A percentile compares a stretch with the other conserved stretches of the same genome.
These are phyloP conservation scores for Penicillium odoratum DNA, from an alignment of 495 filamentous ascomycete species.

Conservation along the genomic window DNA sequence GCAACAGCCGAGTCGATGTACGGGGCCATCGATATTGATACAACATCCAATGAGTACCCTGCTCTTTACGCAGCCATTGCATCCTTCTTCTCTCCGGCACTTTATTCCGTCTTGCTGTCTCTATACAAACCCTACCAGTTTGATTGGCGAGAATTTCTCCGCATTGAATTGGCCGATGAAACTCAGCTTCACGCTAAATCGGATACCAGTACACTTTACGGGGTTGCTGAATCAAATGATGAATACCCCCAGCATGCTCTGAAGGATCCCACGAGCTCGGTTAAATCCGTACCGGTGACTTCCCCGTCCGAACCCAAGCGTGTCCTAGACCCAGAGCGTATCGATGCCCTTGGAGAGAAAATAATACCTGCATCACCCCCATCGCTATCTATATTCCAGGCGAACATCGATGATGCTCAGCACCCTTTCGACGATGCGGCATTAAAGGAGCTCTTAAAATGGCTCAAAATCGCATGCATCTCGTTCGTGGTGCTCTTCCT, in stretches of 20 bases:
- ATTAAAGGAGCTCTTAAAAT: slow-evolving; percentile 32
- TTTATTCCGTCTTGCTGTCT: slow-evolving; percentile 45
- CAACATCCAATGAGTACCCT: slow-evolving; percentile 33
- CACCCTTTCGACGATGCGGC: slow-evolving; percentile 39
- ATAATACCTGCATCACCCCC: not conserved
- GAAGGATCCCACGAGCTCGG: not conserved
- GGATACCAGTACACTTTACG: slow-evolving; percentile 16
- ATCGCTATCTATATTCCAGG: not conserved
- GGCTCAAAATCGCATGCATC: slow-evolving; percentile 40
- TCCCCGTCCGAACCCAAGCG: not conserved
- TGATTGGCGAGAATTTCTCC: slow-evolving; percentile 51
- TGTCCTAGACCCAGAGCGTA: slow-evolving; percentile 15
- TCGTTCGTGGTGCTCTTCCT: slow-evolving; percentile 41
- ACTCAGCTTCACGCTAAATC: slow-evolving; percentile 20
- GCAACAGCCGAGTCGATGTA: slow-evolving; percentile 33
- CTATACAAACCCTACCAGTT: slow-evolving; percentile 45
- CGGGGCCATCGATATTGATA: slow-evolving; percentile 32
- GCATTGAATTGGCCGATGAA: slow-evolving; percentile 37
- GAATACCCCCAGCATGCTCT: not conserved
- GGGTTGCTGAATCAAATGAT: not conserved
- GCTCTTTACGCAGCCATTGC: slow-evolving; percentile 37
- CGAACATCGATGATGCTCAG: slow-evolving; percentile 28
- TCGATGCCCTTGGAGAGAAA: slow-evolving; percentile 5
- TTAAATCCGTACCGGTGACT: not conserved
- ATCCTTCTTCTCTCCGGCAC: slow-evolving; percentile 37